Evolutionary conservation across 2,329 filamentous ascomycete species (phyloP).

Genomic region (Aureobasidium musti): DNA sequence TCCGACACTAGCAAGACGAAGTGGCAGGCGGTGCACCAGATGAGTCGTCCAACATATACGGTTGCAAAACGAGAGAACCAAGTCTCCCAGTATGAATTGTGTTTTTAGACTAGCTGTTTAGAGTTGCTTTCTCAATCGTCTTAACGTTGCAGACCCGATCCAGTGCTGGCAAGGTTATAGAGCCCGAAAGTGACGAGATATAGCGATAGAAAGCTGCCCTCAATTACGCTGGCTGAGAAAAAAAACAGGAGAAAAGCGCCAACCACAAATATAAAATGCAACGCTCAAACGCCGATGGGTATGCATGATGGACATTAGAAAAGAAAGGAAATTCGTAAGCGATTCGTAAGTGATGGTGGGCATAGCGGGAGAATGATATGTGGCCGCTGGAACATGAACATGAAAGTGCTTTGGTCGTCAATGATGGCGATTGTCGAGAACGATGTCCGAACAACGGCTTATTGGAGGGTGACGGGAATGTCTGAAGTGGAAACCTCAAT

Average conservation of each 20-base stretch:
- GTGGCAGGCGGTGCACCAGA: background rate
- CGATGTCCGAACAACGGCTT: background rate
- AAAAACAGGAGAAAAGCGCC: background rate
- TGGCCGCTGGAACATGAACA: conserved; percentile 16
- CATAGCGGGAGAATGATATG: conserved; percentile 1
- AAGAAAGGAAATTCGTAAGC: conserved; percentile 20
- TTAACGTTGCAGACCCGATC: background rate
- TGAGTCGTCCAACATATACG: background rate
- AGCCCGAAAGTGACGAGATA: conserved; percentile 2
- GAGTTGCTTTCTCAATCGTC: background rate
- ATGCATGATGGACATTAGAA: conserved; percentile 27
- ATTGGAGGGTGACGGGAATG: conserved; percentile 6
- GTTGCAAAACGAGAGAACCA: background rate
- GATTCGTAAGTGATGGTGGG: conserved; percentile 6
- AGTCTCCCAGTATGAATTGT: background rate
- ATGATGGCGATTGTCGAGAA: background rate
- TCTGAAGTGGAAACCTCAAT: background rate
- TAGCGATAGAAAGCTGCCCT: background rate
- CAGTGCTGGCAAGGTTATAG: background rate
- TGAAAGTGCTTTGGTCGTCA: background rate
- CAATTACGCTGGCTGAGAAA: background rate
- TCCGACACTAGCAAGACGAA: background rate
- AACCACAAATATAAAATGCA: background rate
- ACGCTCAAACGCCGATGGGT: conserved; percentile 21
- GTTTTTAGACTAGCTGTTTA: background rate